Base-by-base conservation (phyloP, 2,329 filamentous ascomycete species). In the Xylariaceae sp. region DNA sequence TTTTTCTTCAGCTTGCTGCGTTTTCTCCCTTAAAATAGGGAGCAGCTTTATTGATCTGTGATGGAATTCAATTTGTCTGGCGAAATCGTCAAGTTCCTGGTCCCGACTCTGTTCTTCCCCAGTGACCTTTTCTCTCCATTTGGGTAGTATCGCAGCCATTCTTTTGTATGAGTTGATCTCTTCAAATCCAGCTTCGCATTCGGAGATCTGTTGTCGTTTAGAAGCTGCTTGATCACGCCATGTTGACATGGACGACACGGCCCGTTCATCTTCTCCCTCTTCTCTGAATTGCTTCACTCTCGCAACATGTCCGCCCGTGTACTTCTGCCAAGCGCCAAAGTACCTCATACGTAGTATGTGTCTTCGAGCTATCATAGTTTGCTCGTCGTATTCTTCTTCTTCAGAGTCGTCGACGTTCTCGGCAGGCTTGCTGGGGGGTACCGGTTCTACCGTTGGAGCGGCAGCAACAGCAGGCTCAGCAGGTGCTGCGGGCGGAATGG, bases 311-410 rank as follows among this genome's bases (percentile, higher is more conserved):
- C 67, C 63, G 11, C 53, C 57, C 8, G 70, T 72, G 39, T 71
- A 70, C 11, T 55, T 65, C 60, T 70, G 68, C 71, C 70, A 73
- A 17, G 67, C 67, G 51, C 66, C 67, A 49, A 72, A 72, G 49
- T 70, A 72, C 59, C 70, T 67, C 69, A 72, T 71, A 18, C 71
- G 70, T 8, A 72, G 61, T 11, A 73, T 72, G 54, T 73, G 71
- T 52, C 71, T 64, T 51, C 70, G 65, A 23, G 71, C 71, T 57
- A 73, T 62, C 56, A 69, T 55, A 7, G 71, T 72, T 11, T 56
- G 68, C 59, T 71, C 71, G 44, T 73, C 71, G 13, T 63, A 60
- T 45, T 67, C 58, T 23, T 70, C 59, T 23, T 67, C 62, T 34
- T 63, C 65, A 1, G 51, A 55, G 15, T 51, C 15, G 56, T 66